phyloP scores from a whole-genome alignment of 2,329 filamentous ascomycete species.

The Nemania diffusa region DNA sequence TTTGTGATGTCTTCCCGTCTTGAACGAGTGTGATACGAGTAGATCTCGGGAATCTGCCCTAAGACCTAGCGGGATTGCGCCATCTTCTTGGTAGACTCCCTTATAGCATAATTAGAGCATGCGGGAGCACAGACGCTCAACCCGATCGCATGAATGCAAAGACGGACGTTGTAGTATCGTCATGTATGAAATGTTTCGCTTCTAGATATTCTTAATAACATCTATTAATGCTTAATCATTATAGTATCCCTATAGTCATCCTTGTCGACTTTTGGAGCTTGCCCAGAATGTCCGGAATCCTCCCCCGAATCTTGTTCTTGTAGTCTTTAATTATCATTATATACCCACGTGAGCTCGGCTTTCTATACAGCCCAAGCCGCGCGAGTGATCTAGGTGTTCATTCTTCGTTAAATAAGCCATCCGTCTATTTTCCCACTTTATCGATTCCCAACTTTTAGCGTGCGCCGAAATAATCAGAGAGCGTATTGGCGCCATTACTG shows the following conservation, averaged over 20 bases:
- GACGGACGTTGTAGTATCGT: slow-evolving; percentile 22
- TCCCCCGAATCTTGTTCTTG: slow-evolving; percentile 1
- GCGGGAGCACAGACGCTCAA: slow-evolving; percentile 17
- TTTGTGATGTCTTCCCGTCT: not conserved
- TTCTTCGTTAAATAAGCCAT: not conserved
- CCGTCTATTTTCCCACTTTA: slow-evolving; percentile 4
- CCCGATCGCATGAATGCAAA: slow-evolving; percentile 18
- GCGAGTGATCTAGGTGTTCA: not conserved
- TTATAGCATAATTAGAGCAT: slow-evolving; percentile 7
- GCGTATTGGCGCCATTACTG: slow-evolving; percentile 16
- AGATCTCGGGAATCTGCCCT: slow-evolving; percentile 21
- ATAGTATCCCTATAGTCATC: slow-evolving; percentile 1
- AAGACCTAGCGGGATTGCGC: not conserved
- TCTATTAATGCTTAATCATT: slow-evolving; percentile 2
- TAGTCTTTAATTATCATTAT: slow-evolving; percentile 10
- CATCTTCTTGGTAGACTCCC: not conserved
- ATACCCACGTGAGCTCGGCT: not conserved
- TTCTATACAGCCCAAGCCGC: slow-evolving; percentile 4
- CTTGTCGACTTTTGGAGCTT: not conserved
- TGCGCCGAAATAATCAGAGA: not conserved
- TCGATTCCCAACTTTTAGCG: not conserved
- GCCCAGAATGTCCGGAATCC: not conserved
- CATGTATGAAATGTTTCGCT: slow-evolving; percentile 24
- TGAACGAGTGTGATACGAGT: slow-evolving; percentile 25
- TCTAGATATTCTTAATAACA: slow-evolving; percentile 16